Percentiles rank a stretch among this genome's conserved stretches.
phyloP scores from a whole-genome alignment of 441 rosid species.

The Eutrema salsugineum region DNA sequence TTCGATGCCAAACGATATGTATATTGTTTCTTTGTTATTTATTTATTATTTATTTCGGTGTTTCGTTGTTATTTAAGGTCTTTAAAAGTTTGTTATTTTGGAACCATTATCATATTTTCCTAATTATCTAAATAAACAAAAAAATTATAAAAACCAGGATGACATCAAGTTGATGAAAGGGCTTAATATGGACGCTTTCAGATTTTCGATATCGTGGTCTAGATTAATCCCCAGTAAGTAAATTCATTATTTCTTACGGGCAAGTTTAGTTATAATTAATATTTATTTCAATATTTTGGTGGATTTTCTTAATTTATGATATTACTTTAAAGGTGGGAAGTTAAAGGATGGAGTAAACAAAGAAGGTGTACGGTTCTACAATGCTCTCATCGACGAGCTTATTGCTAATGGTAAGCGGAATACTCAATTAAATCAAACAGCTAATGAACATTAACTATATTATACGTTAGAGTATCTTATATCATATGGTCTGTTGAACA shows the following conservation, averaged over 20 bases:
- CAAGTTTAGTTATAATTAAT: not conserved
- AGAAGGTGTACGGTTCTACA: conserved; percentile 41
- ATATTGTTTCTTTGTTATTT: not conserved
- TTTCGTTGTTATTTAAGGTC: not conserved
- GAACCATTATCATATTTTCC: not conserved
- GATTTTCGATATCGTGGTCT: conserved; percentile 55
- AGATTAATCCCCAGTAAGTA: conserved; percentile 44
- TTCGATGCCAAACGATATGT: not conserved
- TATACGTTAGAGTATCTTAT: not conserved
- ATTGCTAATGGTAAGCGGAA: conserved; percentile 31
- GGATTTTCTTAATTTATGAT: not conserved
- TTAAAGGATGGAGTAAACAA: conserved; percentile 41
- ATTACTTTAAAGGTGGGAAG: conserved; percentile 34
- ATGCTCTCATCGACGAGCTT: conserved; percentile 40
- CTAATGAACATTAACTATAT: not conserved
- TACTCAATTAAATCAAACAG: not conserved
- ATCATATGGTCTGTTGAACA: not conserved
- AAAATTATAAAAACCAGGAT: conserved; percentile 27
- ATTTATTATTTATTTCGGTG: no score
- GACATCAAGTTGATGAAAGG: conserved; percentile 37
- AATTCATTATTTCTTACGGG: not conserved
- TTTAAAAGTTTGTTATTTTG: not conserved
- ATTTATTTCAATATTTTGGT: not conserved
- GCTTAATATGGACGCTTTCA: conserved; percentile 37
- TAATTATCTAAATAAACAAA: not conserved